Base-by-base conservation (phyloP, 768 basidiomycete genomes). In the Lyophyllum semitale region DNA sequence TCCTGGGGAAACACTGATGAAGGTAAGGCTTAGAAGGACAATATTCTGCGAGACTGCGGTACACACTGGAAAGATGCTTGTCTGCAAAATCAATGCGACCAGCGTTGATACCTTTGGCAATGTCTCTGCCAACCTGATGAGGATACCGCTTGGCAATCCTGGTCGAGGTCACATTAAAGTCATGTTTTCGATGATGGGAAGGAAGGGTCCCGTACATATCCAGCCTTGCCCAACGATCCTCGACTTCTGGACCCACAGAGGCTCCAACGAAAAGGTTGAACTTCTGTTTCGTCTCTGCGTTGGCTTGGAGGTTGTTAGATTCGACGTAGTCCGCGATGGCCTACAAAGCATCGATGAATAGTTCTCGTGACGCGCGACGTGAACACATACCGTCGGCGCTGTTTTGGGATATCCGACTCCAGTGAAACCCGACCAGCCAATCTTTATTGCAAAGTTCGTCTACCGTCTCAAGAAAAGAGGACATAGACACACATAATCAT, bases 361-460 rank as follows among this genome's bases (percentile, higher is more conserved):
- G 18, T 15, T n/a, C 8, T 5, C 9, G 8, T 29, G 2, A 32
- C n/a, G 29, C 1, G 9, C 27, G 41, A 35, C n/a, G 12, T 27
- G 41, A 17, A 42, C 18, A 71, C 74, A 30, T 54, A 77, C 77
- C 0, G 76, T 73, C 17, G 78, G 79, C 23, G 77, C 71, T 3
- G 64, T 65, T 57, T 80, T 79, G 23, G 79, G 79, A 58, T 80
- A 80, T 13, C 79, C 79, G 9, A 80, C 79, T 22, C 79, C 79
- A 20, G 78, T 80, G 59, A 79, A 80, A 4, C 78, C 79, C 35
- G 77, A 78, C 75, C 77, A 80, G 30, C 78, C 79, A 57, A 80
- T 79, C 78, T 80, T 63, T 30, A 23, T 17, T 11, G 6, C 43
- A 33, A 33, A 48, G 27, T 5, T 13, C 17, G 48, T 37, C 48